Evolutionary conservation across 129 eudicot genomes (phyloP).

Genomic region (Deinandra increscens): DNA sequence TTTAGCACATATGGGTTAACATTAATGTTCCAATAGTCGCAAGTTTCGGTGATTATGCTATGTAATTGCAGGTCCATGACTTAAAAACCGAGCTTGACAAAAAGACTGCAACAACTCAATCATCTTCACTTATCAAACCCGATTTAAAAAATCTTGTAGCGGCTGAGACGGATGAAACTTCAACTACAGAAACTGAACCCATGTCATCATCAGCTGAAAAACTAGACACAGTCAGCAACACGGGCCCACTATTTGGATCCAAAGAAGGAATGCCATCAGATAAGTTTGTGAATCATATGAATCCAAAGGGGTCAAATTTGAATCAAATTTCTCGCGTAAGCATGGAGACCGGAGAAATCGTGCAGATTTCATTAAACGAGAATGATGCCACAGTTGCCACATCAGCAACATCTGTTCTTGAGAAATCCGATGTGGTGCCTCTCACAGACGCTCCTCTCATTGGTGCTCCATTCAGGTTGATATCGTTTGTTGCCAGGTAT

Average conservation of each 20-base stretch:
- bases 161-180: slow-evolving; percentile 22
- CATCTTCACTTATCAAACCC: slow-evolving; percentile 25
- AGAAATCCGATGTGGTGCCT: slow-evolving; percentile 37
- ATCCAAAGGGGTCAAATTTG: slow-evolving; percentile 22
- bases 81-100: slow-evolving; percentile 52
- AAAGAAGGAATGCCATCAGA: slow-evolving; percentile 32
- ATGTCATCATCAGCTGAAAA: slow-evolving; percentile 23
- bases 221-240: slow-evolving; percentile 10
- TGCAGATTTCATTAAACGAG: slow-evolving; percentile 78
- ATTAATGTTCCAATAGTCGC: not conserved
- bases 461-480: slow-evolving; percentile 92
- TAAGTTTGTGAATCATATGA: slow-evolving; percentile 19
- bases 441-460: slow-evolving; percentile 79
- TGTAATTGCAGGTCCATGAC: slow-evolving; percentile 48
- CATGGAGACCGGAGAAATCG: slow-evolving; percentile 61
- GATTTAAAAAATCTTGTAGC: slow-evolving; percentile 15
- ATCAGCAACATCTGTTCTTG: slow-evolving; percentile 20
- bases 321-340: slow-evolving; percentile 41
- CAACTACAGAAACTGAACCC: slow-evolving; percentile 24
- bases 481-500: slow-evolving; percentile 80
- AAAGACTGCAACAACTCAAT: slow-evolving; percentile 24
- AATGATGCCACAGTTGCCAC: slow-evolving; percentile 34
- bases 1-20: not conserved
- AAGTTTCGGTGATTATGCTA: slow-evolving; percentile 15
- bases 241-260: slow-evolving; percentile 27